Evolutionary conservation across 2,329 filamentous ascomycete genomes (phyloP), one percentile per base, ranked within the genome.

Genomic region (Paracoccidioides brasiliensis): DNA sequence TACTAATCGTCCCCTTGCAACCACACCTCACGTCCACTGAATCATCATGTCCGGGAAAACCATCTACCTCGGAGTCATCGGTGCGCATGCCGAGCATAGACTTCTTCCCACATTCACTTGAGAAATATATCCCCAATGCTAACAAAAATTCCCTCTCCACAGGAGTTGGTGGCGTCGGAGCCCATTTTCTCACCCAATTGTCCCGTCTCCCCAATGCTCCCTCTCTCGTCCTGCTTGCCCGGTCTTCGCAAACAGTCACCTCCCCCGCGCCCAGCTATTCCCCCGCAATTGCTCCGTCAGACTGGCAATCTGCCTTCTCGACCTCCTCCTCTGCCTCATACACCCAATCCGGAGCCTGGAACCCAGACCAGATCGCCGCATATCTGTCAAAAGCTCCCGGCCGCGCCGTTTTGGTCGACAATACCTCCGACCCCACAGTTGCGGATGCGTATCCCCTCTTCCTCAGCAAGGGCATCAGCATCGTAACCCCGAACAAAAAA

Each of bases 401-500:
- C 58, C 88, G 86, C 68, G 83, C 86, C 45, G 78, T 98, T 46
- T 77, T 98, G 35, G 84, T 98, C 61, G 93, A 98, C 79, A 97
- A 97, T 76, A 98, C 93, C 53, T 94, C 88, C 72, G 90, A 88
- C 63, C 85, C 91, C 64, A 84, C 86, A 60, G 79, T 98, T 35
- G 93, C 91, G 51, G 81, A 87, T 58, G 74, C 81, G 35, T 98
- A 98, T 72, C 90, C 93, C 0, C 71, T 80, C 49, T 88, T 95
- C 71, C 76, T 98, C 58, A 79, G 81, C 65, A 81, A 83, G 60
- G 91, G 90, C 10, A 84, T 98, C 70, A 91, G 83, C 71, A 83
- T 98, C 64, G 88, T 97, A 33, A 98, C 93, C 0, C 90, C 93
- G 45, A 98, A 97, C 79, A 98, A 98, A 78, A 98, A 98, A 74